phyloP scores from a whole-genome alignment of 768 basidiomycete species.

The Leccinum fibrillosum region DNA sequence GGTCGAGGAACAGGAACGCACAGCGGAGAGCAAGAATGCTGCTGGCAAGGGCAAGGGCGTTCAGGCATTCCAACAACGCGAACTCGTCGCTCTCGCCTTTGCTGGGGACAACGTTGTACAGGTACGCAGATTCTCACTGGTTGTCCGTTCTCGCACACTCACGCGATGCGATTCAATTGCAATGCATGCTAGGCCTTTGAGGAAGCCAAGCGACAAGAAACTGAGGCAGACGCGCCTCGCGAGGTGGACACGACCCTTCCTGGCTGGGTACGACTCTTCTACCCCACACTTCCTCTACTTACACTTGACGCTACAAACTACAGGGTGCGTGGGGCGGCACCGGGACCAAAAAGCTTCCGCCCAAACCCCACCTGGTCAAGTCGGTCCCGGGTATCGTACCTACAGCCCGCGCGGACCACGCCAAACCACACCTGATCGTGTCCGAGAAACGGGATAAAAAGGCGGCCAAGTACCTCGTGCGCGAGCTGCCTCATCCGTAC shows the following conservation, averaged over 20 bases:
- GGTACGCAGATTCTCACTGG: slow-evolving; percentile 40
- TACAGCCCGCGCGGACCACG: slow-evolving; percentile 74
- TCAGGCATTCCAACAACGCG: slow-evolving; percentile 82
- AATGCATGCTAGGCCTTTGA: slow-evolving; percentile 66
- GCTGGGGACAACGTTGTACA: slow-evolving; percentile 95
- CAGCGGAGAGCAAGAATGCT: slow-evolving; percentile 27
- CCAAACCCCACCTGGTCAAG: slow-evolving; percentile 74
- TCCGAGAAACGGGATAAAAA: slow-evolving; percentile 96
- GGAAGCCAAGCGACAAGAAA: slow-evolving; percentile 76
- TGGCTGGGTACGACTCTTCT: slow-evolving; percentile 74
- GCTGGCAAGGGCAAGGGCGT: slow-evolving; percentile 31
- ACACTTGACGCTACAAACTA: neutral
- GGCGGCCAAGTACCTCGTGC: slow-evolving; percentile 82
- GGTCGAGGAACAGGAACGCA: slow-evolving; percentile 45
- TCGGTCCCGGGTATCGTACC: slow-evolving; percentile 81
- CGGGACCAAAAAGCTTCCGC: slow-evolving; percentile 57
- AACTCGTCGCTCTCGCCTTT: slow-evolving; percentile 92
- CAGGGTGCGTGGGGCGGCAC: slow-evolving; percentile 92
- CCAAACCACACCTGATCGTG: slow-evolving; percentile 88
- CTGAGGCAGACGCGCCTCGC: slow-evolving; percentile 81
- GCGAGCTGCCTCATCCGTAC: slow-evolving; percentile 93
- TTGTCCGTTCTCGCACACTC: neutral
- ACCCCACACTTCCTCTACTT: neutral
- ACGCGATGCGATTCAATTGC: slow-evolving; percentile 2
- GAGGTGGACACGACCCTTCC: slow-evolving; percentile 88